A percentile compares a stretch with the other conserved stretches of the same genome.
Conservation (phyloP, 2,329 filamentous ascomycete species). For the Sporothrix euskadiensis region DNA sequence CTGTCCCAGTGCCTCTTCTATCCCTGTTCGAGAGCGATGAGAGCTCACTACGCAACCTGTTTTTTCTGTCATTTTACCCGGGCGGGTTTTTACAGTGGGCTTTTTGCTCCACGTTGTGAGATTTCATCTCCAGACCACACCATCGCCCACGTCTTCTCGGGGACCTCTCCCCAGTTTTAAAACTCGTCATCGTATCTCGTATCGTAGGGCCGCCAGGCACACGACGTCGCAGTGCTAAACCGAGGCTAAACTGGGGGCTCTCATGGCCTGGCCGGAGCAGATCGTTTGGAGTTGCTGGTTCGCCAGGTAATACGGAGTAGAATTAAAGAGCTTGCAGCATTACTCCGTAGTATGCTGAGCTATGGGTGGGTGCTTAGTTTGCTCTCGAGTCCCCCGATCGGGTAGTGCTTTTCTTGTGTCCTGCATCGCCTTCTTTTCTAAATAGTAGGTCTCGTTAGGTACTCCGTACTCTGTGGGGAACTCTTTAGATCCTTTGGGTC, state of each 20-base stretch:
- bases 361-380: background rate
- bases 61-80: conserved; percentile 9
- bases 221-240: background rate
- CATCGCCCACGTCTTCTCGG: background rate
- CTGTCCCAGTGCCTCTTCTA: background rate
- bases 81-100: background rate
- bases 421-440: background rate
- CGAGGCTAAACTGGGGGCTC: background rate
- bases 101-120: conserved; percentile 1
- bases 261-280: background rate
- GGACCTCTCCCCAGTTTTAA: background rate
- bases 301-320: background rate
- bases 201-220: background rate
- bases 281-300: background rate
- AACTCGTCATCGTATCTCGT: background rate
- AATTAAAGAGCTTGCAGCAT: conserved; percentile 1
- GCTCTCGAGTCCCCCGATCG: background rate
- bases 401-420: background rate
- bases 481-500: background rate
- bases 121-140: background rate
- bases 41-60: background rate
- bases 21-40: background rate
- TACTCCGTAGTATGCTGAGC: background rate
- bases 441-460: background rate
- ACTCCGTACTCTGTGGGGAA: background rate